phyloP scores from a whole-genome alignment of 2,329 filamentous ascomycete species.

The Cadophora malorum region DNA sequence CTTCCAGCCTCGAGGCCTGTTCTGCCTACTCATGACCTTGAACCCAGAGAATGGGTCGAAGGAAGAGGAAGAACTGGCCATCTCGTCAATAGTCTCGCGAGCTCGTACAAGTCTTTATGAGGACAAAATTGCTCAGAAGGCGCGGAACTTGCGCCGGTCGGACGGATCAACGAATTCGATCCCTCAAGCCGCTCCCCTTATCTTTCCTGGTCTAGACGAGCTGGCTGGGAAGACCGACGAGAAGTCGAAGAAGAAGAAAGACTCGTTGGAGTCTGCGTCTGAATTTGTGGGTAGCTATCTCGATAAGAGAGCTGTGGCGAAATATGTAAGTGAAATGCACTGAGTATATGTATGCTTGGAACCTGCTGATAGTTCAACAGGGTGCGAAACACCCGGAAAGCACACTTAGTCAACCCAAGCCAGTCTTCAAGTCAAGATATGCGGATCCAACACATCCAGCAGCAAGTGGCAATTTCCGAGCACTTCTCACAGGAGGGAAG shows the following conservation, averaged over 20 bases:
- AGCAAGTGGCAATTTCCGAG: conserved; percentile 48
- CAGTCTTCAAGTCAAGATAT: conserved; percentile 53
- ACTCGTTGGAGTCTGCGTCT: conserved; percentile 21
- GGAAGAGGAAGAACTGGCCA: neutral
- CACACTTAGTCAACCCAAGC: conserved; percentile 15
- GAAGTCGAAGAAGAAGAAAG: conserved; percentile 24
- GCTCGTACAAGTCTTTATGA: neutral
- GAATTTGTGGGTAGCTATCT: conserved; percentile 31
- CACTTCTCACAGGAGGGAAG: conserved; percentile 29
- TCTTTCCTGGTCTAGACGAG: conserved; percentile 47
- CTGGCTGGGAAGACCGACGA: conserved; percentile 33
- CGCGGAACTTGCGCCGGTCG: neutral
- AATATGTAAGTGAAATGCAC: conserved; percentile 28
- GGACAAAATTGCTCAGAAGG: neutral
- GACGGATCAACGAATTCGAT: conserved; percentile 26
- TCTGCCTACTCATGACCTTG: conserved; percentile 59
- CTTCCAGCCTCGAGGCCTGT: conserved; percentile 61
- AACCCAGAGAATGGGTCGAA: conserved; percentile 44
- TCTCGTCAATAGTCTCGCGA: conserved; percentile 1
- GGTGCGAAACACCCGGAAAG: neutral
- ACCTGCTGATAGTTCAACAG: neutral
- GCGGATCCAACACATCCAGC: conserved; percentile 58
- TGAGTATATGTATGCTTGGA: neutral
- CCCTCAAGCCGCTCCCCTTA: conserved; percentile 46
- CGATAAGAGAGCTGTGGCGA: conserved; percentile 31